Evolutionary conservation across 495 filamentous ascomycete genomes (phyloP).

Genomic region (Neurospora sp.): DNA sequence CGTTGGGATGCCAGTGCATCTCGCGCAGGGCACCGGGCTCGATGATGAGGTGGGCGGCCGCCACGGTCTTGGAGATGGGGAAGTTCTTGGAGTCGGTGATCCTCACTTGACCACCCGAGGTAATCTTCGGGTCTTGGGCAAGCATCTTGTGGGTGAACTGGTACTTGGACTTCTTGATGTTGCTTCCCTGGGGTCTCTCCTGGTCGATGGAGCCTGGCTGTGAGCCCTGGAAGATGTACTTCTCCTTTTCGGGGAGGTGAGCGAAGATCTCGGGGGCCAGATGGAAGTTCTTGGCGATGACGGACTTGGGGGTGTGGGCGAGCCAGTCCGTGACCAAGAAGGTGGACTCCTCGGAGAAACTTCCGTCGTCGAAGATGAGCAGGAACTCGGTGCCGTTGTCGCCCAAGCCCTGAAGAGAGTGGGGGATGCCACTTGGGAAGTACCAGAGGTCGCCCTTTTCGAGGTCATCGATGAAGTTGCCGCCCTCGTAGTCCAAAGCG

Average conservation of each 20-base stretch:
- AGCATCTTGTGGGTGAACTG: conserved; percentile 55
- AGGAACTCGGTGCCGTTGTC: conserved; percentile 62
- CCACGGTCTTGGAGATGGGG: conserved; percentile 51
- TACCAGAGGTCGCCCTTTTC: conserved; percentile 64
- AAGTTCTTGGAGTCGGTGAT: conserved; percentile 60
- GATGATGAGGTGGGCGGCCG: conserved; percentile 50
- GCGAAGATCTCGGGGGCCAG: conserved; percentile 48
- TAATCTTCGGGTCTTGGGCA: conserved; percentile 41
- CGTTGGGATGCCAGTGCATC: conserved; percentile 50
- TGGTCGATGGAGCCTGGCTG: conserved; percentile 37
- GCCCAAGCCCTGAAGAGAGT: conserved; percentile 56
- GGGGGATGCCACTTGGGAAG: conserved; percentile 61
- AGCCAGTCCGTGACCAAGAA: conserved; percentile 61
- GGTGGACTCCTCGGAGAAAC: conserved; percentile 61
- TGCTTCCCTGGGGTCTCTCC: conserved; percentile 32
- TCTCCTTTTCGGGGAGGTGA: conserved; percentile 46
- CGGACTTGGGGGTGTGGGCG: conserved; percentile 51
- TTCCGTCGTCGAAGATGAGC: conserved; percentile 57
- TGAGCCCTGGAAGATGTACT: conserved; percentile 60
- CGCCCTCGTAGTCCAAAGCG: conserved; percentile 57
- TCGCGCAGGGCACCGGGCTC: conserved; percentile 48
- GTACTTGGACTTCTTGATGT: conserved; percentile 47
- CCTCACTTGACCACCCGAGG: conserved; percentile 47
- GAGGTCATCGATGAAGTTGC: conserved; percentile 60
- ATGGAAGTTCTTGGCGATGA: conserved; percentile 56